A percentile compares a stretch with the other conserved stretches of the same genome.
Evolutionary conservation across 768 basidiomycete species (phyloP).

Genomic region (Hericium rajendrae): DNA sequence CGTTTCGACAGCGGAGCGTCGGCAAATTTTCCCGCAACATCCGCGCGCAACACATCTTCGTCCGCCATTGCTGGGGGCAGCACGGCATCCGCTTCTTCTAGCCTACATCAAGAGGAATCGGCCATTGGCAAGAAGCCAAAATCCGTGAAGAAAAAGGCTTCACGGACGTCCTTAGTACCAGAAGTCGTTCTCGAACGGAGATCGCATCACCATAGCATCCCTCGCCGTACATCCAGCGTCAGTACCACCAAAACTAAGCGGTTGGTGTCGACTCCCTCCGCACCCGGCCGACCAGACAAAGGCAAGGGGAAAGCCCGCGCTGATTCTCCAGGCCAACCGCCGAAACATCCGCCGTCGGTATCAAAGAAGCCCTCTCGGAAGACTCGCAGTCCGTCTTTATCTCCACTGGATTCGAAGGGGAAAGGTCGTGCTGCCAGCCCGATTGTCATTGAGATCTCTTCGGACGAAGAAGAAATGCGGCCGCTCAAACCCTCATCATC

Average conservation of each 20-base stretch:
- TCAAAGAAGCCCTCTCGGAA: too few species aligned
- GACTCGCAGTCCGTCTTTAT: neutral
- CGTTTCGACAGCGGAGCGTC: too few species aligned
- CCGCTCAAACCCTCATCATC: neutral
- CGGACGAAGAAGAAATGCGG: constrained; percentile 6
- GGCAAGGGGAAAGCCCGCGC: neutral
- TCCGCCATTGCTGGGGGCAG: too few species aligned
- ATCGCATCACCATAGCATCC: neutral
- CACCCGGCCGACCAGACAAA: neutral
- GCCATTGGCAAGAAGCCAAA: too few species aligned
- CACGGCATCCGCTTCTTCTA: too few species aligned
- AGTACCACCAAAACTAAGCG: neutral
- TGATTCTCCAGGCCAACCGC: neutral
- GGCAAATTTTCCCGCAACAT: too few species aligned
- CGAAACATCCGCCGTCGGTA: neutral
- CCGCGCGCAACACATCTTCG: too few species aligned
- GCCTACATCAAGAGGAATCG: too few species aligned
- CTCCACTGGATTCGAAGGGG: neutral
- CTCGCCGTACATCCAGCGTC: neutral
- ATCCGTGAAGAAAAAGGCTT: neutral
- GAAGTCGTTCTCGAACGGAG: constrained; percentile 1
- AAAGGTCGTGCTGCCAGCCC: neutral
- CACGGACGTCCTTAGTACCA: constrained; percentile 2
- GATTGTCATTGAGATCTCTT: neutral
- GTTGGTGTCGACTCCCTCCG: neutral